Percentiles rank a stretch among this genome's conserved stretches.
Conservation (phyloP, 179 eudicot species). For the Patellifolia procumbens region DNA sequence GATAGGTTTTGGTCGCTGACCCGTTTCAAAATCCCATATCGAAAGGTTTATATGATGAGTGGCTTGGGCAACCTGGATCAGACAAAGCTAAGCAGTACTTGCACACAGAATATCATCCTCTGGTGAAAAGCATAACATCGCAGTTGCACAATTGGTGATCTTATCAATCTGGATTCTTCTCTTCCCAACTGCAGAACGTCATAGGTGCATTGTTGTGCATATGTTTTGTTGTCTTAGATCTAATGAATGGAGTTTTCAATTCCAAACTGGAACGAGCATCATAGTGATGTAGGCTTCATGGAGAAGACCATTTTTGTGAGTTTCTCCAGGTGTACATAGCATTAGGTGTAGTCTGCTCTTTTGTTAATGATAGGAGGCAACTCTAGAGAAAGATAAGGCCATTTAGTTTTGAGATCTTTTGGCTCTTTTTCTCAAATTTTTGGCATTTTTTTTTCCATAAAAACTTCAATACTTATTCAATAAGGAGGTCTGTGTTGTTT, state of each 20-base stretch:
- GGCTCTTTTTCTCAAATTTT: too few relatives aligned
- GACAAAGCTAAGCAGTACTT: constrained; percentile 73
- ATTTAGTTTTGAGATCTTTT: neutral
- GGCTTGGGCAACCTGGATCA: constrained; percentile 89
- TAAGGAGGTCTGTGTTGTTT: neutral
- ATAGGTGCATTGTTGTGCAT: neutral
- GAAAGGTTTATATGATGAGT: constrained; percentile 64
- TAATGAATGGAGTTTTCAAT: neutral
- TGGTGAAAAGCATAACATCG: constrained; percentile 73
- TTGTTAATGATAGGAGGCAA: neutral
- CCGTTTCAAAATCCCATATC: constrained; percentile 73
- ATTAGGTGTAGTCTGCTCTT: constrained; percentile 1
- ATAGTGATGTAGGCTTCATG: neutral
- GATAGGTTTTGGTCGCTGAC: constrained; percentile 64
- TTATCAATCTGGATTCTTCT: neutral
- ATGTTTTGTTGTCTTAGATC: neutral
- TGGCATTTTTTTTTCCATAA: neutral
- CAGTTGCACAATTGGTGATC: constrained; percentile 87
- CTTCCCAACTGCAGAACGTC: constrained; percentile 4
- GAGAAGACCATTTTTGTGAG: constrained; percentile 12
- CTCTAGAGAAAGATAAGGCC: constrained; percentile 8
- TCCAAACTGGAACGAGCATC: neutral
- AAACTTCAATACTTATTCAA: neutral
- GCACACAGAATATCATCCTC: constrained; percentile 84
- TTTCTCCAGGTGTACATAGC: constrained; percentile 20